Percentiles rank a stretch among this genome's conserved stretches.
phyloP scores from a whole-genome alignment of 805 yeast genomes.

The Teunomyces cretensis region DNA sequence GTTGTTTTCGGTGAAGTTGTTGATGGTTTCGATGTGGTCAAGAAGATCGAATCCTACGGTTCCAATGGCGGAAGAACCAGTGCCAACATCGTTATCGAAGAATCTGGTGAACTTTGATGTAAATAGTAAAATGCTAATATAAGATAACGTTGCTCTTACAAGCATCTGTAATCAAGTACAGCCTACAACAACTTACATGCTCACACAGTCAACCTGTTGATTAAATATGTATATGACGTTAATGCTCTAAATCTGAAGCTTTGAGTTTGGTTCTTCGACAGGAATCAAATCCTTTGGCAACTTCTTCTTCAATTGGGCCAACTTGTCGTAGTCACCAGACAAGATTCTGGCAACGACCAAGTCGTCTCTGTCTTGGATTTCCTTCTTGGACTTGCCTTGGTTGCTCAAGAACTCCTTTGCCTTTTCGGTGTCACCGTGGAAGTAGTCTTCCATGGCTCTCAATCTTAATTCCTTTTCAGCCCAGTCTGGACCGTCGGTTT shows the following conservation, averaged over 20 bases:
- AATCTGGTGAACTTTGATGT: slow-evolving; percentile 22
- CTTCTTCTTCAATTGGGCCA: slow-evolving; percentile 57
- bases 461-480: slow-evolving; percentile 78
- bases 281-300: slow-evolving; percentile 33
- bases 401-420: slow-evolving; percentile 56
- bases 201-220: background rate
- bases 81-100: slow-evolving; percentile 24
- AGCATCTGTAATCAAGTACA: too few relatives aligned
- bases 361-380: slow-evolving; percentile 67
- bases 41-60: slow-evolving; percentile 25
- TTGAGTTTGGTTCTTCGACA: slow-evolving; percentile 28
- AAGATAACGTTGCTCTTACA: too few relatives aligned
- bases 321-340: slow-evolving; percentile 79
- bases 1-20: slow-evolving; percentile 27
- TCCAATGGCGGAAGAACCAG: slow-evolving; percentile 18
- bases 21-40: slow-evolving; percentile 24
- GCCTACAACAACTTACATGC: background rate
- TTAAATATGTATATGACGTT: slow-evolving; percentile 2
- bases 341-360: slow-evolving; percentile 77
- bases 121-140: background rate
- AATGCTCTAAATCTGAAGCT: slow-evolving; percentile 30
- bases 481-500: slow-evolving; percentile 62
- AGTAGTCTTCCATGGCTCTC: slow-evolving; percentile 67
- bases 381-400: slow-evolving; percentile 52
- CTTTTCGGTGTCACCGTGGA: slow-evolving; percentile 50